Evolutionary conservation across 2,329 filamentous ascomycete species (phyloP), one percentile per base, ranked within the genome.

Genomic region (Apiospora sp.): DNA sequence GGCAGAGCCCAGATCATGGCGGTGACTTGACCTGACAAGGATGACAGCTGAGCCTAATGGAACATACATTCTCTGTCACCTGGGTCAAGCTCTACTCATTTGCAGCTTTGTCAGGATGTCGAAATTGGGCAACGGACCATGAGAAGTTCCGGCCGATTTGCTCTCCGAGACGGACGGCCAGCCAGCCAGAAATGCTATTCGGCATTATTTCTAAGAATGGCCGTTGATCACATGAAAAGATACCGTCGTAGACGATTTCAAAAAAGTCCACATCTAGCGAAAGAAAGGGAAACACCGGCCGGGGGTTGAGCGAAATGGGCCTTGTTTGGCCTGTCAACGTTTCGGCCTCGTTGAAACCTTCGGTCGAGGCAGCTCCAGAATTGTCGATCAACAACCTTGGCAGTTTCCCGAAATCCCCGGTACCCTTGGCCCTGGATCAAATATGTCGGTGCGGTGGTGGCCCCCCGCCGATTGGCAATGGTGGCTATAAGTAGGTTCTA

Each of bases 311-410:
- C 8, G 19, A 41, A 58, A 58, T 58, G 54, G 27, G 27, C 16
- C 54, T 58, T n/a, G 49, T 51, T 51, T 58, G 27, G 34, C 58
- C 58, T 64, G 58, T 64, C 58, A 64, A 64, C 58, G 58, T 64
- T 64, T 64, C 58, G 58, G 58, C 58, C 30, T 41, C 58, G 22
- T 64, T 64, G 58, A 64, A 64, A 64, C 58, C 58, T 64, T 64
- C 58, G 19, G 34, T 24, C 34, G 30, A 64, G 34, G 58, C n/a
- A 41, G 34, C 58, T 41, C 58, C 58, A 64, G 34, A 64, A 64
- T 34, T 41, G 58, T 41, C 58, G 58, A 64, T 64, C 58, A n/a
- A 37, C 10, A 41, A 24, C 4, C 58, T 64, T 37, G 58, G 58
- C 30, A 64, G 58, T 37, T 41, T 41, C 34, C 58, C 30, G 58